A percentile compares a stretch with the other conserved stretches of the same genome.
phyloP scores from a whole-genome alignment of 495 filamentous ascomycete genomes.

The Penicillium cataractarum region DNA sequence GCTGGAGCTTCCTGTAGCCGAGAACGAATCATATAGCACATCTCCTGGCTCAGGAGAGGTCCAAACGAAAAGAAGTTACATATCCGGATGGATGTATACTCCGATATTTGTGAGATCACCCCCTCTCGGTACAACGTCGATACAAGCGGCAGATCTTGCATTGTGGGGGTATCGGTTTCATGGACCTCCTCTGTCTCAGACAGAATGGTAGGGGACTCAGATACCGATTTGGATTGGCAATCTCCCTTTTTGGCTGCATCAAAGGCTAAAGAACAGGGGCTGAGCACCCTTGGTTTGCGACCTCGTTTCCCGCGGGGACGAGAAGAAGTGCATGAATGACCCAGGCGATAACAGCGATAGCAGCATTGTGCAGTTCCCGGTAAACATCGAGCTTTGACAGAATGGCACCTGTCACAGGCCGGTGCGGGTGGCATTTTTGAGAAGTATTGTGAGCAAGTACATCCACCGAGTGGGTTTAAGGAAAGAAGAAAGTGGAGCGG shows the following conservation, averaged over 20 bases:
- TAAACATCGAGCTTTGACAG: slow-evolving; percentile 15
- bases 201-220: neutral
- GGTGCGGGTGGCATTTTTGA: neutral
- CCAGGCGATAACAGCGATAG: slow-evolving; percentile 20
- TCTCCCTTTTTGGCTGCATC: neutral
- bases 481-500: neutral
- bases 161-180: neutral
- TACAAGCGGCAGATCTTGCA: neutral
- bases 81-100: slow-evolving; percentile 8
- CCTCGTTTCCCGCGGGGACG: slow-evolving; percentile 12
- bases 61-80: slow-evolving; percentile 15
- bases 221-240: neutral
- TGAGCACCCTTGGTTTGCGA: slow-evolving; percentile 6
- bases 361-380: slow-evolving; percentile 11
- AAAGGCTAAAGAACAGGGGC: neutral
- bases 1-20: slow-evolving; percentile 9
- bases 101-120: neutral
- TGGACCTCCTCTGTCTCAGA: neutral
- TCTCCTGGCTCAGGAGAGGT: neutral
- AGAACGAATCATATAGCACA: slow-evolving; percentile 10
- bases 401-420: slow-evolving; percentile 17
- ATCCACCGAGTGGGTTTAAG: neutral
- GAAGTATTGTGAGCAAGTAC: neutral
- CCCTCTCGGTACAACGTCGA: neutral
- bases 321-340: slow-evolving; percentile 13